Percentiles rank a stretch among this genome's conserved stretches.
phyloP scores from a whole-genome alignment of 192 early-diverging fungal species.

The Podila epigama region DNA sequence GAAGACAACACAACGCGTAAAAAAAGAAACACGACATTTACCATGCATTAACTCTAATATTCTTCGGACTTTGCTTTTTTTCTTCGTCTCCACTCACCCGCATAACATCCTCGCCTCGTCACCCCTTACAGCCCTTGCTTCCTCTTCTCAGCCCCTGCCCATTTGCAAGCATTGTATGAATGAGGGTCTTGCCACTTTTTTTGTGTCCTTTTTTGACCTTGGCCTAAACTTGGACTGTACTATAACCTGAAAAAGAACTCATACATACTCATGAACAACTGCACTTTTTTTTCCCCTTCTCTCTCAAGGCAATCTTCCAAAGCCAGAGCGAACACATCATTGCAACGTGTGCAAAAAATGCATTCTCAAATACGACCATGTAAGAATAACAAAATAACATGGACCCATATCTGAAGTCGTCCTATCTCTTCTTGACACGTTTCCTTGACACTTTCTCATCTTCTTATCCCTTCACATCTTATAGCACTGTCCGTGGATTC shows the following conservation, averaged over 20 bases:
- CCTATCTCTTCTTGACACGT: not conserved
- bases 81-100: too few species aligned
- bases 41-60: not conserved
- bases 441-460: not conserved
- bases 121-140: not conserved
- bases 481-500: conserved; percentile 77
- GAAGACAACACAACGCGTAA: too few species aligned
- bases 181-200: too few species aligned
- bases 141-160: conserved; percentile 12
- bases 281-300: not conserved
- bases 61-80: not conserved
- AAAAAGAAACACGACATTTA: too few species aligned
- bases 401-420: too few species aligned
- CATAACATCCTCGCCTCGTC: too few species aligned
- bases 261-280: not conserved
- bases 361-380: conserved; percentile 78
- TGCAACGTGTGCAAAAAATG: conserved; percentile 77
- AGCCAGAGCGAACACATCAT: conserved; percentile 82
- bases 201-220: too few species aligned
- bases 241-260: too few species aligned
- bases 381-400: not conserved
- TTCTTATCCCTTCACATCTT: not conserved
- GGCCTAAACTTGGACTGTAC: too few species aligned
- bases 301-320: conserved; percentile 63
- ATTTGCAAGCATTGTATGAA: conserved; percentile 22